A percentile compares a stretch with the other conserved stretches of the same genome.
These are phyloP conservation scores for Typha latifolia DNA, from an alignment of 176 grass and related monocot species.

Conservation along the genomic window DNA sequence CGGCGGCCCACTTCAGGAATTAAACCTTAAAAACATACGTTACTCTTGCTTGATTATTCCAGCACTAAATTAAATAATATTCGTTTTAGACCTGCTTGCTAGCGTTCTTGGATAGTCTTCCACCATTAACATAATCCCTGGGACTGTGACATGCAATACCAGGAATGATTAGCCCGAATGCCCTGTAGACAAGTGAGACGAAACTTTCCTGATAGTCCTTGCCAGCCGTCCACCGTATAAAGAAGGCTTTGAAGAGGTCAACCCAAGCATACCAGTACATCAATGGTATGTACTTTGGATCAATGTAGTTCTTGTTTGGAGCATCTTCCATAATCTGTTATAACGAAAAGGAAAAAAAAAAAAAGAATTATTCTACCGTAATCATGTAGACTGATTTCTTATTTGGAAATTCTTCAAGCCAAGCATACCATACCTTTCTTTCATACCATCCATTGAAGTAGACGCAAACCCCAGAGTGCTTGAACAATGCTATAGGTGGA, in stretches of 20 bases:
- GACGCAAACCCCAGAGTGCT: slow-evolving; percentile 41
- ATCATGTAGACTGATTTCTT: background rate
- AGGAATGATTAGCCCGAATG: slow-evolving; percentile 27
- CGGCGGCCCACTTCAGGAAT: too few relatives aligned
- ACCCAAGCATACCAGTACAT: slow-evolving; percentile 39
- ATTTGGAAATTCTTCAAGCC: too few relatives aligned
- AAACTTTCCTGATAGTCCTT: slow-evolving; percentile 46
- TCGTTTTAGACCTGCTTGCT: slow-evolving; percentile 11
- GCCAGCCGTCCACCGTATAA: slow-evolving; percentile 31
- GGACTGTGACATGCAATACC: slow-evolving; percentile 67
- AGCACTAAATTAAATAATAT: too few relatives aligned
- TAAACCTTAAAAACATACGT: too few relatives aligned
- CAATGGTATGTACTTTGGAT: slow-evolving; percentile 24
- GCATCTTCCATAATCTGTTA: slow-evolving; percentile 29
- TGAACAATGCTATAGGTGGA: slow-evolving; percentile 22
- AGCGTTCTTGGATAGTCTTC: slow-evolving; percentile 26
- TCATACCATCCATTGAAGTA: slow-evolving; percentile 69
- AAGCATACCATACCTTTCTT: slow-evolving; percentile 10
- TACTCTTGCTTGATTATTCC: too few relatives aligned
- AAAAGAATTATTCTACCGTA: background rate
- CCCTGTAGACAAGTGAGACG: slow-evolving; percentile 38
- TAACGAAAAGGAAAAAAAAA: background rate
- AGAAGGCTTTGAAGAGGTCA: slow-evolving; percentile 46
- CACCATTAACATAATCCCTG: slow-evolving; percentile 52
- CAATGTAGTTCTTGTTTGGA: slow-evolving; percentile 69